Evolutionary conservation across 2,329 filamentous ascomycete genomes (phyloP), one percentile per base, ranked within the genome.

Genomic region (Fusarium sp.): DNA sequence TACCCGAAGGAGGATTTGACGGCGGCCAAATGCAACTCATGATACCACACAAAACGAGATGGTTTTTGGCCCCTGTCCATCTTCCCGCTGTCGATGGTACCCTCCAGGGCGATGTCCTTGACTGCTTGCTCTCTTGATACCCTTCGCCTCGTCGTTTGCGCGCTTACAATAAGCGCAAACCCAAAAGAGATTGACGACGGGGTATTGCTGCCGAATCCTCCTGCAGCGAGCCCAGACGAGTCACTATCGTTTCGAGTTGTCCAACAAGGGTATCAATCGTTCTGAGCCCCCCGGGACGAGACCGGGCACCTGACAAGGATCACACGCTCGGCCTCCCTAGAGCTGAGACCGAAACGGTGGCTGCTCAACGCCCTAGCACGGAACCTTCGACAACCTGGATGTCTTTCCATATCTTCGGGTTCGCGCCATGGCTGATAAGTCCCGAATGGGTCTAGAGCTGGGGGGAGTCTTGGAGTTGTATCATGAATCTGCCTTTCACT

Each of bases 341-440:
- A 76, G 66, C 76, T 77, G 75, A 77, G 57, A 64, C 76, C 75
- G 76, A 78, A 77, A 77, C 76, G 60, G 64, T 72, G 56, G 72
- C 61, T 66, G 60, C 66, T 69, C 70, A 54, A 70, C 66, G 64
- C 62, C 54, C 45, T 45, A 50, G 24, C 56, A 69, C 42, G 58
- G 29, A 67, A 52, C 40, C 47, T 37, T 50, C 42, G 57, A 62
- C 29, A 50, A 58, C 57, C 63, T 73, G 69, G 67, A 62, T 63
- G 64, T 35, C 58, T 63, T 69, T 66, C 76, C 76, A 61, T 50
- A 68, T 45, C 72, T 68, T 77, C 70, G 76, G 76, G 70, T 69
- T 71, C 54, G 40, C 62, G 65, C 52, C 52, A 67, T 69, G 69
- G 61, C 45, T 35, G 57, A 29, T 59, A 47, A 35, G 67, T 56